A percentile compares a stretch with the other conserved stretches of the same genome.
phyloP scores from a whole-genome alignment of 306 rosid genomes.

The Cucurbita pepo region DNA sequence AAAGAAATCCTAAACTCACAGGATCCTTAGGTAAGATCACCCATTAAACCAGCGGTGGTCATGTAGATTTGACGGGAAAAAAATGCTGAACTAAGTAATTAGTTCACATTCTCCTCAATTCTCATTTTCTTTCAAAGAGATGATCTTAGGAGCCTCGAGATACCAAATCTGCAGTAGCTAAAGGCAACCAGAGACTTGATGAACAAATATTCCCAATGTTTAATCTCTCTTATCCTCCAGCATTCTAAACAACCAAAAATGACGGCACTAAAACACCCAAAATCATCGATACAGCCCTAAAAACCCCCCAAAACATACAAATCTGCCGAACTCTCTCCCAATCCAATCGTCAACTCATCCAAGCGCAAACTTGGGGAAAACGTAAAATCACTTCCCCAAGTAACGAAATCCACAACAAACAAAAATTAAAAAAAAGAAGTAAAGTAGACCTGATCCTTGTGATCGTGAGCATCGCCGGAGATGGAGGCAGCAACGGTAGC shows the following conservation, averaged over 20 bases:
- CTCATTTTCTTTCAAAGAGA: neutral
- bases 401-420: neutral
- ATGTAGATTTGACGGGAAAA: neutral
- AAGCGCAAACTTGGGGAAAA: neutral
- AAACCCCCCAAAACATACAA: neutral
- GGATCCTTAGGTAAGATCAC: neutral
- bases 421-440: neutral
- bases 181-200: neutral
- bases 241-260: neutral
- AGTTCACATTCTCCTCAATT: neutral
- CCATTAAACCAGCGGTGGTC: neutral
- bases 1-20: neutral
- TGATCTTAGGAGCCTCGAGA: neutral
- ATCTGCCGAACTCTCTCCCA: neutral
- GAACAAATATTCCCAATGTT: neutral
- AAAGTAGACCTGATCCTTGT: conserved; percentile 54
- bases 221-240: neutral
- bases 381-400: neutral
- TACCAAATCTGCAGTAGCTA: neutral
- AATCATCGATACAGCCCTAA: neutral
- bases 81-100: neutral
- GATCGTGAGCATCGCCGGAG: conserved; percentile 45
- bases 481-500: conserved; percentile 79
- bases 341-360: neutral
- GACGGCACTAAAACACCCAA: neutral